Percentiles rank a stretch among this genome's conserved stretches.
Conservation (phyloP, 2,329 filamentous ascomycete species). For the Pseudonectria foliicola region DNA sequence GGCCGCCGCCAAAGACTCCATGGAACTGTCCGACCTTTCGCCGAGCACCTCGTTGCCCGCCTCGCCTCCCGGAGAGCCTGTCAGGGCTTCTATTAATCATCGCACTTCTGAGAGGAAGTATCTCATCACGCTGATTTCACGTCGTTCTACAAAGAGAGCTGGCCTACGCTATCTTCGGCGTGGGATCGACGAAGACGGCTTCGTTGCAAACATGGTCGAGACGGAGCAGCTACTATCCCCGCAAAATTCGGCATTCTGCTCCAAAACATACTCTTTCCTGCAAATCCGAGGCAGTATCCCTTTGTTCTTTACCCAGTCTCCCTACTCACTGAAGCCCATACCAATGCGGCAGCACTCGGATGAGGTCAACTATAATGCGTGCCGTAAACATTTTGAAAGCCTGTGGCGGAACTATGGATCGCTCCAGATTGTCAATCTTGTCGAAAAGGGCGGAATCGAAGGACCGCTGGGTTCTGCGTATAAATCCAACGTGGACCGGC, state of each 20-base stretch:
- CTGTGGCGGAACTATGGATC: constrained; percentile 64
- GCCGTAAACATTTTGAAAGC: constrained; percentile 70
- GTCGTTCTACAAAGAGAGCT: constrained; percentile 76
- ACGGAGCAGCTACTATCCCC: constrained; percentile 88
- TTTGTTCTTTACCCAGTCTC: constrained; percentile 89
- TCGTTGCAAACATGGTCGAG: constrained; percentile 85
- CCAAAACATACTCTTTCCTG: constrained; percentile 71
- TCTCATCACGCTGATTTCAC: constrained; percentile 84
- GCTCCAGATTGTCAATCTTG: constrained; percentile 73
- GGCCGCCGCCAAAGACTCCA: constrained; percentile 33
- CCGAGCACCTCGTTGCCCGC: constrained; percentile 19
- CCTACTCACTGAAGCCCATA: constrained; percentile 85
- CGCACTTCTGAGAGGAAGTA: constrained; percentile 51
- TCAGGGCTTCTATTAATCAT: constrained; percentile 31
- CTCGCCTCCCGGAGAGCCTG: constrained; percentile 19
- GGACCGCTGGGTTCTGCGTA: constrained; percentile 72
- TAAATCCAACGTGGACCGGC: constrained; percentile 55
- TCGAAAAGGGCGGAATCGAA: constrained; percentile 84
- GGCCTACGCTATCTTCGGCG: constrained; percentile 85
- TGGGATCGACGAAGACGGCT: constrained; percentile 83
- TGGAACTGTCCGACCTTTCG: constrained; percentile 37
- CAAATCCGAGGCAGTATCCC: constrained; percentile 90
- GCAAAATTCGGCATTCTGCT: constrained; percentile 53
- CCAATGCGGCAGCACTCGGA: constrained; percentile 75
- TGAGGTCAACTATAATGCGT: constrained; percentile 70